Conservation (phyloP, 1,284 basidiomycete genomes). For the Schizophyllum amplum region DNA sequence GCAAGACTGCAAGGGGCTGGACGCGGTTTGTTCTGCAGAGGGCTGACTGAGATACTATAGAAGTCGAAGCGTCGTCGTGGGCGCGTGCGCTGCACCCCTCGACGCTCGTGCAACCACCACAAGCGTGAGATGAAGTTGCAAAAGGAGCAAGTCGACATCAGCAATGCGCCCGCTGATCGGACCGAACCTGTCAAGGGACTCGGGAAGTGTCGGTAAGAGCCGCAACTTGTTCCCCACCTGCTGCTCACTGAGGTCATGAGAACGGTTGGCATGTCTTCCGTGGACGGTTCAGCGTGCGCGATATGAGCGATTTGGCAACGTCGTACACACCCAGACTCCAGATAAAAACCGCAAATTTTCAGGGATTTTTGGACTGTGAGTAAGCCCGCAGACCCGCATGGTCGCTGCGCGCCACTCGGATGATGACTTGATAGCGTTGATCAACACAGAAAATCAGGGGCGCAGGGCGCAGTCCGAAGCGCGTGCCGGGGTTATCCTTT, state of each 20-base stretch:
- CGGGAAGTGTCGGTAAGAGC: neutral
- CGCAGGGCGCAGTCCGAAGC: too few relatives aligned
- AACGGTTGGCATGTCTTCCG: neutral
- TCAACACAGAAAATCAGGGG: neutral
- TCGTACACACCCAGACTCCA: neutral
- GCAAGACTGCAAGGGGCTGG: too few relatives aligned
- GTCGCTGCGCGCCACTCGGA: neutral
- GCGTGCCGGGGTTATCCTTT: neutral
- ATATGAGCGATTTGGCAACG: neutral
- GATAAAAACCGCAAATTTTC: too few relatives aligned
- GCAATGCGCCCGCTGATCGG: neutral
- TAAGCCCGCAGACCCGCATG: neutral
- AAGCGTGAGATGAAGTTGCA: neutral
- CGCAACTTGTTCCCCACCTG: neutral
- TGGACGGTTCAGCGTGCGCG: neutral
- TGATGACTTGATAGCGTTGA: neutral
- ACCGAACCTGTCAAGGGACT: neutral
- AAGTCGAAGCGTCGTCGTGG: too few relatives aligned
- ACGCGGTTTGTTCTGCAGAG: too few relatives aligned
- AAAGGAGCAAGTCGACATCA: neutral
- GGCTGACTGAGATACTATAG: too few relatives aligned
- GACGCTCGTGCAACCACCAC: neutral
- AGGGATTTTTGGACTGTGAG: too few relatives aligned
- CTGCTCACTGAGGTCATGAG: neutral
- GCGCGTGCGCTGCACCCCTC: too few relatives aligned